Evolutionary conservation across 805 yeast genomes (phyloP).

Genomic region (Clavispora vitiphila): DNA sequence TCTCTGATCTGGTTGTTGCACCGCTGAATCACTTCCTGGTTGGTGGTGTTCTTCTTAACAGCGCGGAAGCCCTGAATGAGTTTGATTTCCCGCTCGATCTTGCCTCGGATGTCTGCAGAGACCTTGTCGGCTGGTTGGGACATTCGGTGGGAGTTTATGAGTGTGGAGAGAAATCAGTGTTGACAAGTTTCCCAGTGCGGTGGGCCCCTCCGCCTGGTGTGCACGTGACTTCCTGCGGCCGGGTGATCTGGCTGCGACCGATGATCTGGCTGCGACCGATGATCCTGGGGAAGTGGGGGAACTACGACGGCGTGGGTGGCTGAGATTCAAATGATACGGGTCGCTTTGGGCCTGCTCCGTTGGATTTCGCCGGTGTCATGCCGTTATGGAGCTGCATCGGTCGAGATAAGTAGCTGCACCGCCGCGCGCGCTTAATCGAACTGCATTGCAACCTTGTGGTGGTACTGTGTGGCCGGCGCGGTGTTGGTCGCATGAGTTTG

Average conservation of each 20-base stretch:
- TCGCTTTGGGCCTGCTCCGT: too few relatives aligned
- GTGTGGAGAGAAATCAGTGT: constrained; percentile 5
- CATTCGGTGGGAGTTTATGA: constrained; percentile 5
- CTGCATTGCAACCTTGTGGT: too few relatives aligned
- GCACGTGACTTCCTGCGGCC: not conserved
- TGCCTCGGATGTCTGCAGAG: constrained; percentile 66
- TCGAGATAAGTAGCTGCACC: too few relatives aligned
- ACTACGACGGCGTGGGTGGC: too few relatives aligned
- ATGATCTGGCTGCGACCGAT: not conserved
- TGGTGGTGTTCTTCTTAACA: constrained; percentile 71
- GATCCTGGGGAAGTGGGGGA: not conserved
- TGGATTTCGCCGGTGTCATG: too few relatives aligned
- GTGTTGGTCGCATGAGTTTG: too few relatives aligned
- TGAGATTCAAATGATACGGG: too few relatives aligned
- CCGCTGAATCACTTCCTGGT: constrained; percentile 79
- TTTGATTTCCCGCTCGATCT: constrained; percentile 83
- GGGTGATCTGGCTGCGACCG: not conserved
- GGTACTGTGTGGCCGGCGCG: too few relatives aligned
- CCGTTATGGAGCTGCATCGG: too few relatives aligned
- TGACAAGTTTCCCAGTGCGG: constrained; percentile 12
- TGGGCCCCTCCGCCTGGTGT: not conserved
- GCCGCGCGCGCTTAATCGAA: too few relatives aligned
- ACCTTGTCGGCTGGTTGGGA: constrained; percentile 23
- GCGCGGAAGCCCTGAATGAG: constrained; percentile 84
- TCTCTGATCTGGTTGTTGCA: constrained; percentile 89